Percentiles rank a stretch among this genome's conserved stretches.
Evolutionary conservation across 2,329 filamentous ascomycete genomes (phyloP).

Genomic region (Septoria linicola): DNA sequence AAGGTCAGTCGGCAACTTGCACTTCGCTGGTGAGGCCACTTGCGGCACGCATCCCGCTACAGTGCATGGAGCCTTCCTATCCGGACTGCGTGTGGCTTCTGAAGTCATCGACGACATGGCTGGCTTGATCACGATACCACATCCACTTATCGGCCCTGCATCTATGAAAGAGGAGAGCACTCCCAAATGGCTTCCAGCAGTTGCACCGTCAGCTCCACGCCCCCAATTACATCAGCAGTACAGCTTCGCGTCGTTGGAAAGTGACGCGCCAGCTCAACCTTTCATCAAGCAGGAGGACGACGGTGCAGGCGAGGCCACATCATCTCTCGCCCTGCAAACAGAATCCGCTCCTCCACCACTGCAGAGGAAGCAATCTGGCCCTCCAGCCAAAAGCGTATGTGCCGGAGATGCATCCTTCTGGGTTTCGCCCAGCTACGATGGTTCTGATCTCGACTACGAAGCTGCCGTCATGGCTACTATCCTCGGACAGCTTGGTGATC

Average conservation of each 20-base stretch:
- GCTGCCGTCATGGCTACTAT: constrained; percentile 58
- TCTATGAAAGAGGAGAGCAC: constrained; percentile 45
- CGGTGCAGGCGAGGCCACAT: constrained; percentile 2
- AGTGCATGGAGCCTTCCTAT: constrained; percentile 93
- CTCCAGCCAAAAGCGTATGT: constrained; percentile 35
- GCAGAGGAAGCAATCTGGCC: constrained; percentile 23
- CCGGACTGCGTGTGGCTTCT: constrained; percentile 82
- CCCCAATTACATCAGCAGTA: constrained; percentile 1
- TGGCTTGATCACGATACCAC: constrained; percentile 75
- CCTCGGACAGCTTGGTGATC: constrained; percentile 65
- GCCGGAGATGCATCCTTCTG: constrained; percentile 36
- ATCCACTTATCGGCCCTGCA: constrained; percentile 66
- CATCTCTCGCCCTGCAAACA: constrained; percentile 3
- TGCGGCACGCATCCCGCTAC: constrained; percentile 94
- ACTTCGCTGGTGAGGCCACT: constrained; percentile 95
- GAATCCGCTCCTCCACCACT: constrained; percentile 5
- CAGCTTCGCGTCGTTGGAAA: neutral
- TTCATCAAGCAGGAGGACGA: constrained; percentile 35
- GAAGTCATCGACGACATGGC: constrained; percentile 79
- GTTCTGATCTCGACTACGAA: constrained; percentile 54
- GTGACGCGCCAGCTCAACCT: constrained; percentile 4
- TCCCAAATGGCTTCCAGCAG: constrained; percentile 6
- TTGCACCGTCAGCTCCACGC: neutral
- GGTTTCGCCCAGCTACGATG: constrained; percentile 30
- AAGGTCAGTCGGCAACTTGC: constrained; percentile 75